phyloP scores from a whole-genome alignment of 2,329 filamentous ascomycete genomes.

The Phialophora macrospora region DNA sequence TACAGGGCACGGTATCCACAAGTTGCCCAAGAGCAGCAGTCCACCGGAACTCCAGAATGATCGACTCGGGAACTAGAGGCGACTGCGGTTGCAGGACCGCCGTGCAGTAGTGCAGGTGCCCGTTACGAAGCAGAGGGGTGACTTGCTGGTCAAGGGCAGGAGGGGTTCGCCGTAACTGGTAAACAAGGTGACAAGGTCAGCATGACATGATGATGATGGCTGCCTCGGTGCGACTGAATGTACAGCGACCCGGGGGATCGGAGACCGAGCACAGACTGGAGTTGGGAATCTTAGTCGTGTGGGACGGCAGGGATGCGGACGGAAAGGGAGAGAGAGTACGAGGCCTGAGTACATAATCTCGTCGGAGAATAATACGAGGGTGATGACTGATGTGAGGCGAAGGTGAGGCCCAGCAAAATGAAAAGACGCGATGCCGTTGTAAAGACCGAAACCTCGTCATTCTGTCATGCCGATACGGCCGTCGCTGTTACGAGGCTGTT shows the following conservation, averaged over 20 bases:
- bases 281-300: constrained; percentile 3
- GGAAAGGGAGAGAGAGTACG: not conserved
- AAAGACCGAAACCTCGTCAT: not conserved
- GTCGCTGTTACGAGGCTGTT: constrained; percentile 1
- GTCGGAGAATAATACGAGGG: constrained; percentile 1
- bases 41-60: constrained; percentile 7
- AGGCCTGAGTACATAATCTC: not conserved
- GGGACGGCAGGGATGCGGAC: not conserved
- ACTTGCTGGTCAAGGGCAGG: not conserved
- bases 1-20: constrained; percentile 4
- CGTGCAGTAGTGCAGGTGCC: constrained; percentile 11
- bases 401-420: not conserved
- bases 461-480: not conserved
- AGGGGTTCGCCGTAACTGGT: constrained; percentile 3
- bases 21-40: not conserved
- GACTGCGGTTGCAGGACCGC: constrained; percentile 8
- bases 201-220: constrained; percentile 17
- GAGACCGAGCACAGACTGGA: constrained; percentile 4
- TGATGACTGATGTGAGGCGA: not conserved
- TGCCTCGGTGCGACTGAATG: not conserved
- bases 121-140: constrained; percentile 2
- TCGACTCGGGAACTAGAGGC: constrained; percentile 19
- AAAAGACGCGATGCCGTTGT: not conserved
- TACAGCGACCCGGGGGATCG: constrained; percentile 6
- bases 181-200: constrained; percentile 17